Conservation (phyloP, 2,329 filamentous ascomycete species). For the Trichoderma sp. region DNA sequence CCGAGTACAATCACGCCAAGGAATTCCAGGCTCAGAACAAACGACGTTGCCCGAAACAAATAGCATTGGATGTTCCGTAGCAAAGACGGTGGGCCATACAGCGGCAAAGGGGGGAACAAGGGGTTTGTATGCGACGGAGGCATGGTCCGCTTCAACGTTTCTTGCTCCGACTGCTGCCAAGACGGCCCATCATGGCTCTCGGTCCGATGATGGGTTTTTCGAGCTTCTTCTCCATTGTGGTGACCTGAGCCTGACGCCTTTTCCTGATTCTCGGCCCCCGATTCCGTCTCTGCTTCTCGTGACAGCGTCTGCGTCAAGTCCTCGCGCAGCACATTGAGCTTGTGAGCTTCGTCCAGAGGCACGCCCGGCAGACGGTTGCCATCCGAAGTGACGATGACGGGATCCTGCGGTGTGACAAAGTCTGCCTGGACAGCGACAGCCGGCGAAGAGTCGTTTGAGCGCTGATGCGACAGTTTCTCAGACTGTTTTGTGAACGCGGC, state of each 20-base stretch:
- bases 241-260: conserved; percentile 37
- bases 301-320: conserved; percentile 41
- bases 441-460: conserved; percentile 34
- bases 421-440: conserved; percentile 61
- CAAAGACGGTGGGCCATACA: conserved; percentile 74
- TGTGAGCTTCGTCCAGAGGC: conserved; percentile 68
- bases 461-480: conserved; percentile 54
- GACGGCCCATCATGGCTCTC: conserved; percentile 38
- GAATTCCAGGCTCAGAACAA: conserved; percentile 76
- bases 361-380: conserved; percentile 68
- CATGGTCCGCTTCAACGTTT: conserved; percentile 49
- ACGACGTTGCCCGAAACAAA: conserved; percentile 67
- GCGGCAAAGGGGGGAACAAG: conserved; percentile 79
- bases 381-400: conserved; percentile 68
- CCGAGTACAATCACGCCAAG: conserved; percentile 75
- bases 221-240: conserved; percentile 32
- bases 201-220: conserved; percentile 33
- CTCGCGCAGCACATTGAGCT: conserved; percentile 65
- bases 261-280: conserved; percentile 33
- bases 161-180: conserved; percentile 49
- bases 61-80: conserved; percentile 66
- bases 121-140: conserved; percentile 73
- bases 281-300: conserved; percentile 33
- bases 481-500: conserved; percentile 64
- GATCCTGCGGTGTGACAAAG: conserved; percentile 70